Evolutionary conservation across 2,329 filamentous ascomycete genomes (phyloP).

Genomic region (Apiospora kogelbergensis): DNA sequence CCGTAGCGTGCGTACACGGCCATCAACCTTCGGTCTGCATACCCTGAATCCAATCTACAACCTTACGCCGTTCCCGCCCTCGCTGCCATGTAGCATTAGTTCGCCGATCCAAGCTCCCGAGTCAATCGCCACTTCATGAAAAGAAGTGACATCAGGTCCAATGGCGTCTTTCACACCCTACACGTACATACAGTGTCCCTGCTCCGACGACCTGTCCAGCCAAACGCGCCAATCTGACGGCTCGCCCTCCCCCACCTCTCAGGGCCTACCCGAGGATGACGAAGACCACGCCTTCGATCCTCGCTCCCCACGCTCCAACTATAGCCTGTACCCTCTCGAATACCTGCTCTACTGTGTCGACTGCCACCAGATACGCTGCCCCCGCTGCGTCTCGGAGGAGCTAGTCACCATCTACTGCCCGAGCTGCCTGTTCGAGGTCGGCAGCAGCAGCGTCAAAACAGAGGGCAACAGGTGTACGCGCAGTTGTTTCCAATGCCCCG

Average conservation of each 20-base stretch:
- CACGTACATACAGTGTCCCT: constrained; percentile 67
- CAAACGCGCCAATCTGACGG: constrained; percentile 28
- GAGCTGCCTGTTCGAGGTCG: constrained; percentile 92
- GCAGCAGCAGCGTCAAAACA: constrained; percentile 85
- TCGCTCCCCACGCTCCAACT: constrained; percentile 79
- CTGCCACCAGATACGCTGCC: constrained; percentile 93
- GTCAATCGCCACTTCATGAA: neutral
- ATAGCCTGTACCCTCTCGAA: constrained; percentile 89
- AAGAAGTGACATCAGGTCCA: neutral
- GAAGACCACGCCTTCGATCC: constrained; percentile 84
- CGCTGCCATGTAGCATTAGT: neutral
- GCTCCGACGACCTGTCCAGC: constrained; percentile 37
- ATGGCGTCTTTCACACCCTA: constrained; percentile 60
- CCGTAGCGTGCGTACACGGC: constrained; percentile 2
- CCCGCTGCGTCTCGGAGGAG: constrained; percentile 88
- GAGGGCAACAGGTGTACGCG: constrained; percentile 93
- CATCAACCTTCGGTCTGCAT: neutral
- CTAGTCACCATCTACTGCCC: constrained; percentile 95
- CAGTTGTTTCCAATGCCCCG: constrained; percentile 93
- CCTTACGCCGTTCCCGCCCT: neutral
- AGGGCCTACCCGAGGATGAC: constrained; percentile 29
- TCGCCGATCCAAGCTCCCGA: neutral
- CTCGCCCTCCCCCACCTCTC: constrained; percentile 18
- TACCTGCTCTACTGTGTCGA: constrained; percentile 96
- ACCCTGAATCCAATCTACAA: neutral